Conservation (phyloP, 2,329 filamentous ascomycete species). For the Colletotrichum sojae region DNA sequence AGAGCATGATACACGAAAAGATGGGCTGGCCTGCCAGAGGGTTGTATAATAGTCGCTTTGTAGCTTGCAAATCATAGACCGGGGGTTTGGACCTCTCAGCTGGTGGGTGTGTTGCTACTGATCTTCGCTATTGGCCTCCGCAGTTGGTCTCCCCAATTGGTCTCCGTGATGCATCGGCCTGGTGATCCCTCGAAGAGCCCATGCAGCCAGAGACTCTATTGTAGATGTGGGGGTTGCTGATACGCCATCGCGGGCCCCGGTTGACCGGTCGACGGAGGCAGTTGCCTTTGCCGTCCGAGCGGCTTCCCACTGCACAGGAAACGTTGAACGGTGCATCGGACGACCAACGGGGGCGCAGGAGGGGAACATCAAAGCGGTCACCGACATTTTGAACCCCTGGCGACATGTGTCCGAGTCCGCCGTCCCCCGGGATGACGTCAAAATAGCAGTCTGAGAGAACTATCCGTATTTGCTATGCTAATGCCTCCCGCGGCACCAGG, state of each 20-base stretch:
- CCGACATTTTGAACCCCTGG: constrained; percentile 37
- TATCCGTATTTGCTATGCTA: too few relatives aligned
- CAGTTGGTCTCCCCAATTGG: too few relatives aligned
- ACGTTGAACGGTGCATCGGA: constrained; percentile 16
- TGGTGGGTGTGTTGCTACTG: not conserved
- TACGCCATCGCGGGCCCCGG: not conserved
- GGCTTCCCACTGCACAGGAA: constrained; percentile 15
- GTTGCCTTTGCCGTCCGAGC: constrained; percentile 28
- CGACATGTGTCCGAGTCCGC: constrained; percentile 15
- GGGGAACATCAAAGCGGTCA: constrained; percentile 10
- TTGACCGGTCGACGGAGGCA: not conserved
- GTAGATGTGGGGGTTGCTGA: not conserved
- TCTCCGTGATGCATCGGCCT: not conserved
- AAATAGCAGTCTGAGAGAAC: not conserved
- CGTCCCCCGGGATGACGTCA: constrained; percentile 31
- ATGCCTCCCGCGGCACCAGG: not conserved
- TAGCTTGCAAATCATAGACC: constrained; percentile 45
- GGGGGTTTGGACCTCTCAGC: constrained; percentile 55
- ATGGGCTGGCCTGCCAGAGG: constrained; percentile 43
- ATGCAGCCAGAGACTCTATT: not conserved
- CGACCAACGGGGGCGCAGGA: not conserved
- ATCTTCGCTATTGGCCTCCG: too few relatives aligned
- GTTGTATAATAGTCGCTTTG: constrained; percentile 51
- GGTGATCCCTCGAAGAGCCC: not conserved
- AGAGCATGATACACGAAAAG: constrained; percentile 42